Evolutionary conservation across 352 stramenopile genomes (phyloP), one percentile per base, ranked within the genome.

Genomic region (Globisporangium yorkense): DNA sequence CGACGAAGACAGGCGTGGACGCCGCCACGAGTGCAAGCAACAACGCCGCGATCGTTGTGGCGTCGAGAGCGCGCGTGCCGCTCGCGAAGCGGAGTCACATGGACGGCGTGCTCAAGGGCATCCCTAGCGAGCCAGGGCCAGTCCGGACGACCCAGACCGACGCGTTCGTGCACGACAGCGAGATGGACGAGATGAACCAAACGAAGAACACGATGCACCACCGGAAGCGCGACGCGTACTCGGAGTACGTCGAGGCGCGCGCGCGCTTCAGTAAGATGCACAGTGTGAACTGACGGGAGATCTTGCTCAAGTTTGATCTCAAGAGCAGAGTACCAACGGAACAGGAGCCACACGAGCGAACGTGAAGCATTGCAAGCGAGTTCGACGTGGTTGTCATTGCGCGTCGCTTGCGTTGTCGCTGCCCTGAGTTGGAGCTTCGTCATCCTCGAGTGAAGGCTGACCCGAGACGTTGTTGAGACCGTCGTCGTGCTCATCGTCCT

Each of bases 191-290:
- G 12, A 89, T 92, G 80, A 91, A 92, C 63, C 62, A 61, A 43
- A 66, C 80, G 50, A 94, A 92, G 65, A 68, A 93, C 62, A 83
- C 71, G 44, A 75, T 68, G 27, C 78, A 84, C 58, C 80, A 88
- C 59, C 83, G 85, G 51, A 94, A 94, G 64, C 83, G 84, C 45
- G 85, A 94, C 57, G 70, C 80, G 41, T 92, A 94, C 73, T 94
- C 85, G 8, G 85, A 93, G 53, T 94, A 94, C 56, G 83, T 94
- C 52, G 85, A 94, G 61, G 85, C 85, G n/a, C 77, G 83, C 47
- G 85, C 83, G 31, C 79, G 85, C 18, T 94, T 94, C 69, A 93
- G 83, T 62, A 94, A 94, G 65, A 92, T 94, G 83, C 85, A 94
- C 66, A 92, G 83, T 53, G 85, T 94, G 20, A 93, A 77, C 21